Base-by-base conservation (phyloP, 2,329 filamentous ascomycete genomes). In the Hypoxylon sp. region DNA sequence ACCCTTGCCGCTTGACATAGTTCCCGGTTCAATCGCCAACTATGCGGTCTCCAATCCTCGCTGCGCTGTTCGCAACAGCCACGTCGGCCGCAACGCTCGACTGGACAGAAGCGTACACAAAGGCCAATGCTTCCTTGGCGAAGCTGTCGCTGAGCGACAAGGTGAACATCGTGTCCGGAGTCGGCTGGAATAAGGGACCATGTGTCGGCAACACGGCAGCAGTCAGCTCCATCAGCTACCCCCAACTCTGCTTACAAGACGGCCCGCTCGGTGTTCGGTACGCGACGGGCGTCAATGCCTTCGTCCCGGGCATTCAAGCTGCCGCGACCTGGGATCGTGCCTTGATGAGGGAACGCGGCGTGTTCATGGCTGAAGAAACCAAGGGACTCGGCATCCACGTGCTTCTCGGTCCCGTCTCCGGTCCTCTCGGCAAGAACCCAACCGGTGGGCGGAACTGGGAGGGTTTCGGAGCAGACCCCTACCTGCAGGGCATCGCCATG, bases 371-470 rank as follows among this genome's bases (percentile, higher is more conserved):
- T 3, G 79, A 82, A 24, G 91, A 96, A 74, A 84, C 88, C 20
- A 84, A 83, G 48, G 78, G 83, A 8, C 87, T 88, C 65, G 91
- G 91, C 26, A 79, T 93, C 24, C 87, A 96, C 71, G 84, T 92
- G 8, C 73, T 91, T 15, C 81, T 96, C 0, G 91, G 90, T 0
- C 91, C 91, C 4, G 85, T 88, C 0, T 87, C 89, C 74, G 91
- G 91, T 0, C 87, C 91, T 0, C 72, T 96, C 2, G 91, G 91
- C 6, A 86, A 90, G 67, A 83, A 88, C 68, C 87, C 90, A 1
- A 79, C 83, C 43, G 91, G 86, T 26, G 91, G 91, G 0, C 80
- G 91, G 31, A 92, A 91, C 70, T 96, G 91, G 91, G 91, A 95
- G 72, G 90, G 87, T 0, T 95, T 94, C 70, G 88, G 89, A 0